A percentile compares a stretch with the other conserved stretches of the same genome.
phyloP scores from a whole-genome alignment of 2,329 filamentous ascomycete species.

The Fusarium compactum region DNA sequence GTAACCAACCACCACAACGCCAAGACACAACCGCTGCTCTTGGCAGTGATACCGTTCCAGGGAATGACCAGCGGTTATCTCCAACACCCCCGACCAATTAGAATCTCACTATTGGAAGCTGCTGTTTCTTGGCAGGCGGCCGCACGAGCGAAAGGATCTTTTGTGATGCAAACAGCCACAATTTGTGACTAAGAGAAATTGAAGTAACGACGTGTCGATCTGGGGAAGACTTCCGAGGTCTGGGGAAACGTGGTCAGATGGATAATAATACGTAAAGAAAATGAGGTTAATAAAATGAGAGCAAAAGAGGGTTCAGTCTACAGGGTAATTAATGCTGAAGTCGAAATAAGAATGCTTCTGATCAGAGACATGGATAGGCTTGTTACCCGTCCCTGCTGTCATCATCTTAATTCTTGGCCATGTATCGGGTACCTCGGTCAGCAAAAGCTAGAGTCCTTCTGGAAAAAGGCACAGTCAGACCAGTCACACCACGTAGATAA shows the following conservation, averaged over 20 bases:
- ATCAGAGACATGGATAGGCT: conserved; percentile 8
- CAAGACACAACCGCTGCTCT: conserved; percentile 21
- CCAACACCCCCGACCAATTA: conserved; percentile 20
- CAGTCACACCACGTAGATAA: conserved; percentile 11
- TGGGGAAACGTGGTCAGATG: conserved; percentile 1
- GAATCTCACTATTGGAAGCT: not conserved
- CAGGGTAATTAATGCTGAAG: not conserved
- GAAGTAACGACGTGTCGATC: conserved; percentile 5
- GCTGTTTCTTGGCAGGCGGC: conserved; percentile 8
- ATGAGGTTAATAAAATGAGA: not conserved
- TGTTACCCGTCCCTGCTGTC: conserved; percentile 12
- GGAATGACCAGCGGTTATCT: conserved; percentile 27
- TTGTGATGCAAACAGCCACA: conserved; percentile 14
- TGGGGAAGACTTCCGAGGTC: conserved; percentile 33
- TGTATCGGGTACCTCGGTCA: not conserved
- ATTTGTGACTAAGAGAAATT: conserved; percentile 25
- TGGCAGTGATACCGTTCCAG: conserved; percentile 26
- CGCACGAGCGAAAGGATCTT: conserved; percentile 3
- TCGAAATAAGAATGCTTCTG: conserved; percentile 11
- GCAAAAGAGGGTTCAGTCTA: accelerated
- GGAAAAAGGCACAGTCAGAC: conserved; percentile 23
- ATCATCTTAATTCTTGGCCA: conserved; percentile 17
- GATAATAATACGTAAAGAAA: not conserved
- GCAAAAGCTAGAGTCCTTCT: conserved; percentile 20
- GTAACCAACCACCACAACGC: not conserved